Conservation (phyloP, 331 rosid species). For the Acacia pycnantha region DNA sequence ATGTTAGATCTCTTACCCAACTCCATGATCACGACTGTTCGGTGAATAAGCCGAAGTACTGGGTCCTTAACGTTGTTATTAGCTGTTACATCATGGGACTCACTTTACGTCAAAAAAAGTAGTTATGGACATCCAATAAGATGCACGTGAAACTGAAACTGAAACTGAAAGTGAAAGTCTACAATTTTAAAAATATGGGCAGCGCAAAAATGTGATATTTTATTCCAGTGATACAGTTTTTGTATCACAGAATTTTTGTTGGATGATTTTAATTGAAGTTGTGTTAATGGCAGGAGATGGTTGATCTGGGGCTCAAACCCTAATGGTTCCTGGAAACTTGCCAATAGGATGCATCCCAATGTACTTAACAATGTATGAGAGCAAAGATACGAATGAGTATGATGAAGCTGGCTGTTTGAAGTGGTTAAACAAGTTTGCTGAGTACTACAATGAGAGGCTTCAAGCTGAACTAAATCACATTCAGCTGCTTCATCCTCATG, state of each 20-base stretch:
- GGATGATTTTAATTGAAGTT: neutral
- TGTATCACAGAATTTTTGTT: neutral
- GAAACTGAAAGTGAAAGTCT: no score
- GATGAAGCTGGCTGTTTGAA: constrained; percentile 42
- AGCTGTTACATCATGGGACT: no score
- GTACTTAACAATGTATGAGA: constrained; percentile 32
- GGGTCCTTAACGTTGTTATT: no score
- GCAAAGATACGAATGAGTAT: constrained; percentile 28
- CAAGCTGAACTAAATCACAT: constrained; percentile 33
- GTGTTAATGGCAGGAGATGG: constrained; percentile 26
- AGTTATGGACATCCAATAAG: no score
- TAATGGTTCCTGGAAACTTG: constrained; percentile 24
- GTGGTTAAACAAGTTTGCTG: constrained; percentile 19
- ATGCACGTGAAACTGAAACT: no score
- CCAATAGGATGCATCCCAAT: constrained; percentile 31
- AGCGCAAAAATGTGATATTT: no score
- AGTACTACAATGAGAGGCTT: constrained; percentile 45
- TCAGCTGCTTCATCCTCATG: neutral
- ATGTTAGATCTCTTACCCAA: no score
- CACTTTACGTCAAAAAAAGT: no score
- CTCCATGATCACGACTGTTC: no score
- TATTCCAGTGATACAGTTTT: no score
- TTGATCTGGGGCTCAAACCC: constrained; percentile 36
- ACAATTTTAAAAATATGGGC: no score
- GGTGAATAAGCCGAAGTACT: no score